Percentiles rank a stretch among this genome's conserved stretches.
These are phyloP conservation scores for Fraxinus cuspidata DNA, from an alignment of 257 asterid genomes.

Conservation along the genomic window DNA sequence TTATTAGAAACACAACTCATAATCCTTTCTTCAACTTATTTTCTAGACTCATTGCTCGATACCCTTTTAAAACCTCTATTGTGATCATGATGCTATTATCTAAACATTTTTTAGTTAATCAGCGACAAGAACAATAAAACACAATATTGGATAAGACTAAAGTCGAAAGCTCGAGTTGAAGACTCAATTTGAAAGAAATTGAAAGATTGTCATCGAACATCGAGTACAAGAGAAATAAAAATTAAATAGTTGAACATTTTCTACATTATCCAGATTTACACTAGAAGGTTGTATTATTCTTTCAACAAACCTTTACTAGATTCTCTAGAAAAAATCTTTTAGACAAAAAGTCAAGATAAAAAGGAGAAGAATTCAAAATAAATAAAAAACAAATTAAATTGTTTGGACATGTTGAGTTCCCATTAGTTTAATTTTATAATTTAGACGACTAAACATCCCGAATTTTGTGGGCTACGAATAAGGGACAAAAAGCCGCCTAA, in stretches of 20 bases:
- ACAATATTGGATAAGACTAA: no score
- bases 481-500: slow-evolving; percentile 38
- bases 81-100: neutral
- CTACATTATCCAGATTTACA: neutral
- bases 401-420: neutral
- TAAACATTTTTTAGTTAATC: no score
- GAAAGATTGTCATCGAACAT: neutral
- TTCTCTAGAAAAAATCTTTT: neutral
- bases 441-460: neutral
- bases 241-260: neutral
- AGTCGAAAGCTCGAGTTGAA: no score
- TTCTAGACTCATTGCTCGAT: no score
- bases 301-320: neutral
- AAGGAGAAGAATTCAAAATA: slow-evolving; percentile 9
- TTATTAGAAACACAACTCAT: no score
- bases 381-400: neutral
- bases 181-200: no score
- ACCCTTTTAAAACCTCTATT: no score
- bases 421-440: neutral
- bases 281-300: neutral
- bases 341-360: slow-evolving; percentile 11
- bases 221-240: neutral
- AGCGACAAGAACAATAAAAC: no score
- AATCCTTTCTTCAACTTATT: no score
- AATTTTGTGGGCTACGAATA: neutral